Base-by-base conservation (phyloP, 176 grass and related monocot genomes). In the Cymbopogon citratus region DNA sequence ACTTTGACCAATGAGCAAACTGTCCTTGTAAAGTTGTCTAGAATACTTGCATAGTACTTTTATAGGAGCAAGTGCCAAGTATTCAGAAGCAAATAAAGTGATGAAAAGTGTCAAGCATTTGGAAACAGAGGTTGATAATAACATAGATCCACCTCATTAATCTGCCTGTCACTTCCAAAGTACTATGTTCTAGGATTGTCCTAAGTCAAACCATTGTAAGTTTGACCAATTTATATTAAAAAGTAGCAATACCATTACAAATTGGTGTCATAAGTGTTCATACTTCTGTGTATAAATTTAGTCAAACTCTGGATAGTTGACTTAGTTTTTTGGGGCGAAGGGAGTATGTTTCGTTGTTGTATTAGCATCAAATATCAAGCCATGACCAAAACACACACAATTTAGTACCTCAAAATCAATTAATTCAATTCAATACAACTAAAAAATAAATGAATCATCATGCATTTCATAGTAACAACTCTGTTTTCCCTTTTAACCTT, bases 351-450 rank as follows among this genome's bases (percentile, higher is more conserved):
- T 64, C n/a, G 16, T 56, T 74, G 74, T 46, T 13, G 48, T 63
- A 71, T 77, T 27, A 28, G 40, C 28, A 87, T 56, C 19, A 72
- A 65, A 44, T 64, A 78, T 39, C n/a, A 77, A 49, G 40, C 70
- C n/a, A 57, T 78, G 18, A 61, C 34, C 12, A 46, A 73, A 73
- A 76, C 14, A 12, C 72, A 77, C 18, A 77, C 63, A 57, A 51
- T 56, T 64, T 78, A 38, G 44, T 29, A 27, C 21, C 14, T 28
- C 51, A 87, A 19, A 77, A 76, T 19, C 29, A 82, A 49, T 77
- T 41, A 56, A 59, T 52, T 81, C 19, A 28, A 76, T 59, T 82
- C 1, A 64, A 64, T 41, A 64, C 1, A 27, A 3, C 11, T 36
- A 35, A 61, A 28, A 63, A 16, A 73, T 49, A 19, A 76, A 44